Evolutionary conservation across 441 rosid genomes (phyloP).

Genomic region (Croton setiger): DNA sequence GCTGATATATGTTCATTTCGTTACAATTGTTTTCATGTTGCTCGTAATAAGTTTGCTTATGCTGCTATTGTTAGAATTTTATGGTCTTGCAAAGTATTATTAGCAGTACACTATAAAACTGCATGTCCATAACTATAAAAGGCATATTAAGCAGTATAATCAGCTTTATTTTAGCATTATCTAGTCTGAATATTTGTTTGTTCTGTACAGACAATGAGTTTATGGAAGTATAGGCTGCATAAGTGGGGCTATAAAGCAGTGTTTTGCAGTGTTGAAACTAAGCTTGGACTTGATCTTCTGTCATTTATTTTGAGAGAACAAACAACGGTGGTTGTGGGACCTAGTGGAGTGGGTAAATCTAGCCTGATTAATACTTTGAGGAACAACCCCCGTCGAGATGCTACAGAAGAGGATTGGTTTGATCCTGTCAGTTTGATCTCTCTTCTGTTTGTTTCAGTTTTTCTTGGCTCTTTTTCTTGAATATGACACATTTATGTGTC

Average conservation of each 20-base stretch:
- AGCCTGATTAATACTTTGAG: conserved; percentile 81
- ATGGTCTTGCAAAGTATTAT: too few relatives aligned
- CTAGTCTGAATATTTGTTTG: conserved; percentile 7
- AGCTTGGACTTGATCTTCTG: conserved; percentile 58
- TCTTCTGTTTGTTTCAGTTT: background rate
- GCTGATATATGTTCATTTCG: background rate
- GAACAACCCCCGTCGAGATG: conserved; percentile 37
- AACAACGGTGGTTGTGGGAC: conserved; percentile 84
- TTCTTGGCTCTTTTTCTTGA: background rate
- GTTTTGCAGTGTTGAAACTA: conserved; percentile 76
- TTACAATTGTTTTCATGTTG: background rate
- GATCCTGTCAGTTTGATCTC: conserved; percentile 53
- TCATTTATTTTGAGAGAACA: conserved; percentile 58
- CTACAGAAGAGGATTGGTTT: conserved; percentile 52
- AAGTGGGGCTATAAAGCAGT: conserved; percentile 81
- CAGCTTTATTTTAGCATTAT: background rate
- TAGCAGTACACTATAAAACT: too few relatives aligned
- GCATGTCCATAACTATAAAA: background rate
- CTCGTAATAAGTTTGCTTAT: background rate
- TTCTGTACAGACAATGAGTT: conserved; percentile 44
- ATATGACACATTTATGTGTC: background rate
- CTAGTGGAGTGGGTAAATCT: conserved; percentile 97
- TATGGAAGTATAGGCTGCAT: conserved; percentile 63
- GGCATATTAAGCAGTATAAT: background rate
- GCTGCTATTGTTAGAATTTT: background rate